Evolutionary conservation across 2,329 filamentous ascomycete genomes (phyloP).

Genomic region (Fusarium sp.): DNA sequence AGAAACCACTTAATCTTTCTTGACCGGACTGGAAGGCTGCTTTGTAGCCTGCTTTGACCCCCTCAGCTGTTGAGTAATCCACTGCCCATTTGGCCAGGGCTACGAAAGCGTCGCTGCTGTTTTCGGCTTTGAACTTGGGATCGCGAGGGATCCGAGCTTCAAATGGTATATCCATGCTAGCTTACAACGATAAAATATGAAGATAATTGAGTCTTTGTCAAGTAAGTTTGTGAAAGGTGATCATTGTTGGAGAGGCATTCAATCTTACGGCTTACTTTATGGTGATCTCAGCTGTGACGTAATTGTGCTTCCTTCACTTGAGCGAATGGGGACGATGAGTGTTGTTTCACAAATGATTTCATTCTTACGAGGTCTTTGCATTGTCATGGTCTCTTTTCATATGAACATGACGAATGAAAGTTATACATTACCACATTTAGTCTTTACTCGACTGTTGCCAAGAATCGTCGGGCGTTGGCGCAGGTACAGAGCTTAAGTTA

Average conservation of each 20-base stretch:
- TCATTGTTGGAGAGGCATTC: background rate
- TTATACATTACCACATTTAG: too few relatives aligned
- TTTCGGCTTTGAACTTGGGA: constrained; percentile 3
- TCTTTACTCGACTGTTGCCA: background rate
- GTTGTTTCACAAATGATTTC: background rate
- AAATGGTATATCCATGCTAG: constrained; percentile 1
- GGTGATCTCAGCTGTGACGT: background rate
- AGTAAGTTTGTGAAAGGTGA: background rate
- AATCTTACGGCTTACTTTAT: background rate
- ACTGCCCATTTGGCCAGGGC: background rate
- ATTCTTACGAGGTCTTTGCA: fast-evolving
- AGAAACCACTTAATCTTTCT: background rate
- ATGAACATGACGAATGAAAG: background rate
- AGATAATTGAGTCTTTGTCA: background rate
- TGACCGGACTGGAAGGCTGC: background rate
- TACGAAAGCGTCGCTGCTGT: background rate
- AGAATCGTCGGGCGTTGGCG: background rate
- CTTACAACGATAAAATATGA: background rate
- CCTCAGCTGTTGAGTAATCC: constrained; percentile 18
- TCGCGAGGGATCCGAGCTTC: constrained; percentile 4
- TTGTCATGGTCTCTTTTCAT: fast-evolving
- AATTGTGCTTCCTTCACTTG: background rate
- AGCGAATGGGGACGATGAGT: background rate
- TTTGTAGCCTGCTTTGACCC: constrained; percentile 10
- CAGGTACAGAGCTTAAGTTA: background rate